phyloP scores from a whole-genome alignment of 2,329 filamentous ascomycete species.

The Ophiostoma sp. region DNA sequence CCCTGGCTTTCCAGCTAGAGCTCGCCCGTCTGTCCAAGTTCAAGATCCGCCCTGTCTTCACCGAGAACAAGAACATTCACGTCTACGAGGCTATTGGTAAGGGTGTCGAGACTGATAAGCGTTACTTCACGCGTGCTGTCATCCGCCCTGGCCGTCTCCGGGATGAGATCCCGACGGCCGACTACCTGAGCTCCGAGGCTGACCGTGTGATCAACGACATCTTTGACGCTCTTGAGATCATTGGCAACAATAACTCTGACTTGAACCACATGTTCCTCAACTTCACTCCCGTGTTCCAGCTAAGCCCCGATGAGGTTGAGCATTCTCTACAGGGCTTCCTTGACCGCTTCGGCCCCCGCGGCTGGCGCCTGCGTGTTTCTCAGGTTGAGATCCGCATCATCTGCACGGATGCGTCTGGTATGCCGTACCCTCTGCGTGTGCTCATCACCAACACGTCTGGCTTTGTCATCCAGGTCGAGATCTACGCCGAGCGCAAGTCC shows the following conservation, averaged over 20 bases:
- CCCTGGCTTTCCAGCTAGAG: constrained; percentile 97
- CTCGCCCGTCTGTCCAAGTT: constrained; percentile 91
- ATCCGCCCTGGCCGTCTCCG: constrained; percentile 90
- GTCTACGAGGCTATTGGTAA: constrained; percentile 97
- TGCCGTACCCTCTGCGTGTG: constrained; percentile 86
- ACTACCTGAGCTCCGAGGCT: constrained; percentile 96
- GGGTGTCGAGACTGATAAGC: constrained; percentile 90
- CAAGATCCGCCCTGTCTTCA: constrained; percentile 96
- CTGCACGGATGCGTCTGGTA: constrained; percentile 82
- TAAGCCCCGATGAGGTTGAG: constrained; percentile 84
- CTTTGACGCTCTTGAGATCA: constrained; percentile 93
- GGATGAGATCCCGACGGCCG: constrained; percentile 96
- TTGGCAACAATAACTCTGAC: constrained; percentile 98
- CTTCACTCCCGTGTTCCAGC: constrained; percentile 93
- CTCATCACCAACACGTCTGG: constrained; percentile 98
- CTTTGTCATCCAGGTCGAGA: constrained; percentile 94
- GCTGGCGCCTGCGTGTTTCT: constrained; percentile 93
- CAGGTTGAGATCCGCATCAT: constrained; percentile 98
- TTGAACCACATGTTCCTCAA: constrained; percentile 99
- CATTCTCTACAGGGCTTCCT: constrained; percentile 90
- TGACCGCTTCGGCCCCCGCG: constrained; percentile 89
- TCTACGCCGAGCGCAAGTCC: constrained; percentile 96
- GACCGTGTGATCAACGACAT: constrained; percentile 97
- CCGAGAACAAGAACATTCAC: constrained; percentile 98
- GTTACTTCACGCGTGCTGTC: constrained; percentile 95